These are phyloP conservation scores for Penstemon newberryi DNA, from an alignment of 257 asterid species.

Conservation along the genomic window DNA sequence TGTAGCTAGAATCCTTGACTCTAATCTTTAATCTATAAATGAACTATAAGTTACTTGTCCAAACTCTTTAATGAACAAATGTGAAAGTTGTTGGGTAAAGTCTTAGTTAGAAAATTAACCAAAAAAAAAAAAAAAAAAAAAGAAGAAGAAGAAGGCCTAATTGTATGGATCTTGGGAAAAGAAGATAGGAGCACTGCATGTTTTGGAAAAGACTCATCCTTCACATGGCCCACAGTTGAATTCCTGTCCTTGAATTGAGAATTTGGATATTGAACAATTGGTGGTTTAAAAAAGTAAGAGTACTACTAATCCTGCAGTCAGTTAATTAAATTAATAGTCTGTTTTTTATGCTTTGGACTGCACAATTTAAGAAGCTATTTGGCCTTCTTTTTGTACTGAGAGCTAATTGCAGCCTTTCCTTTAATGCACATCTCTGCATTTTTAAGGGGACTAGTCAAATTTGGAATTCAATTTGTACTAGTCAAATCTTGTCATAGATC, in stretches of 20 bases:
- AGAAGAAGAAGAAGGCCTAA: background rate
- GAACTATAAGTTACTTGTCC: slow-evolving; percentile 20
- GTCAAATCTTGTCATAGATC: slow-evolving; percentile 8
- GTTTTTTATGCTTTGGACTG: slow-evolving; percentile 22
- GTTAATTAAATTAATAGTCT: slow-evolving; percentile 8
- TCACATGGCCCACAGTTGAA: slow-evolving; percentile 65
- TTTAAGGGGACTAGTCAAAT: slow-evolving; percentile 22
- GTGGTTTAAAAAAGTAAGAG: slow-evolving; percentile 25
- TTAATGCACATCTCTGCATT: slow-evolving; percentile 31
- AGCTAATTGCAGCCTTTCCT: slow-evolving; percentile 32
- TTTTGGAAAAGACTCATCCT: slow-evolving; percentile 49
- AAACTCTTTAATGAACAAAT: slow-evolving; percentile 7
- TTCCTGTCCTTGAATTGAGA: slow-evolving; percentile 50
- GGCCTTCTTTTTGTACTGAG: slow-evolving; percentile 24
- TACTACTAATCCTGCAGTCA: slow-evolving; percentile 26
- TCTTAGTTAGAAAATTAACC: slow-evolving; percentile 21
- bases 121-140: background rate
- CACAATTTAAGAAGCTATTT: slow-evolving; percentile 23
- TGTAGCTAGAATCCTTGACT: background rate
- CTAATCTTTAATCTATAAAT: slow-evolving; percentile 19
- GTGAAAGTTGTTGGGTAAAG: slow-evolving; percentile 24
- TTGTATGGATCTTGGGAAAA: slow-evolving; percentile 42
- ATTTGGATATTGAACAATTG: slow-evolving; percentile 21
- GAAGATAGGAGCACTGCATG: slow-evolving; percentile 46
- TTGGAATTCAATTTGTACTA: background rate